Percentiles rank a stretch among this genome's conserved stretches.
Evolutionary conservation across 2,329 filamentous ascomycete species (phyloP).

Genomic region (Mycosphaerella sp.): DNA sequence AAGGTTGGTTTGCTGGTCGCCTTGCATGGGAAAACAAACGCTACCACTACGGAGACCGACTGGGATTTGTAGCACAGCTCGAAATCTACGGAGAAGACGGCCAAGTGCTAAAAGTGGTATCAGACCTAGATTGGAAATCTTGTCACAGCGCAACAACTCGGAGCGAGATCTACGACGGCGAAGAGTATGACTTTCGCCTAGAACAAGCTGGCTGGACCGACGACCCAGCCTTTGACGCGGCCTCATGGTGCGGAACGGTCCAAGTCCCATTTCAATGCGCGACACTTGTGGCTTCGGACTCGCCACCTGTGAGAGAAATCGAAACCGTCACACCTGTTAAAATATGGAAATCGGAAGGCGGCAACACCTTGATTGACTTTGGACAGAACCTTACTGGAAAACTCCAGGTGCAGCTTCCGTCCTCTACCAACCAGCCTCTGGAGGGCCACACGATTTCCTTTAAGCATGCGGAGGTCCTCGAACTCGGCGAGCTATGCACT

Average conservation of each 20-base stretch:
- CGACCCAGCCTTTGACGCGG: neutral
- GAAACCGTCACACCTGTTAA: neutral
- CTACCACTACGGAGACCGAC: constrained; percentile 37
- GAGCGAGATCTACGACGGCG: constrained; percentile 49
- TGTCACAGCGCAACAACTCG: constrained; percentile 32
- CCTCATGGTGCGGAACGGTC: neutral
- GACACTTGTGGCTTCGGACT: neutral
- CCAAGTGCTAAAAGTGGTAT: constrained; percentile 25
- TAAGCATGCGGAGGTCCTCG: constrained; percentile 47
- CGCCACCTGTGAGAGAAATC: neutral
- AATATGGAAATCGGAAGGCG: constrained; percentile 15
- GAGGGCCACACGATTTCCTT: constrained; percentile 26
- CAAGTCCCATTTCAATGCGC: neutral
- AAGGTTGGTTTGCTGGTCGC: constrained; percentile 47
- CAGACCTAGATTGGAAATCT: constrained; percentile 38
- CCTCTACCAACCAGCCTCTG: neutral
- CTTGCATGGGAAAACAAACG: constrained; percentile 32
- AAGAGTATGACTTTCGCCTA: constrained; percentile 43
- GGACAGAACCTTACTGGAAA: constrained; percentile 54
- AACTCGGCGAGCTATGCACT: constrained; percentile 44
- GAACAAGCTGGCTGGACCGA: constrained; percentile 13
- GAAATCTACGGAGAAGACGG: constrained; percentile 35
- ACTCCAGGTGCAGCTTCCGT: constrained; percentile 27
- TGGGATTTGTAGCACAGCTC: constrained; percentile 39
- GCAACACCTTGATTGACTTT: constrained; percentile 50